phyloP scores from a whole-genome alignment of 2,329 filamentous ascomycete genomes.

The Clarireedia hainanense region DNA sequence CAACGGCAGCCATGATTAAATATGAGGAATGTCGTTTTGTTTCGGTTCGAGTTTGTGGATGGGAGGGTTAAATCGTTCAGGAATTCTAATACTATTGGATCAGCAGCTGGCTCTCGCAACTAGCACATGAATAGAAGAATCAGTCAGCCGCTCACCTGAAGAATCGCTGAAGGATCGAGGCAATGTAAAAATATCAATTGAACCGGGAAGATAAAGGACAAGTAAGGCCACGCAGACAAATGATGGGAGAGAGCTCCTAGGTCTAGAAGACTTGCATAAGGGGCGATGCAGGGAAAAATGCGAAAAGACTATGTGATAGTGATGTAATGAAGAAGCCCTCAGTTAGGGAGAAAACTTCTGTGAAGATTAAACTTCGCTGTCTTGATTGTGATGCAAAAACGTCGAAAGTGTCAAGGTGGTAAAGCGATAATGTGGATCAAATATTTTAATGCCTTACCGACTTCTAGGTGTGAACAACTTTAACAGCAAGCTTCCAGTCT shows the following conservation, averaged over 20 bases:
- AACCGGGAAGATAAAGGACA: conserved; percentile 14
- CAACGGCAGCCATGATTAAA: conserved; percentile 23
- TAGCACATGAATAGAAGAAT: not conserved
- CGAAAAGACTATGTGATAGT: conserved; percentile 8
- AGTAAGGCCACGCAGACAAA: conserved; percentile 24
- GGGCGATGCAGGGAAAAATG: conserved; percentile 16
- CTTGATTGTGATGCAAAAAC: not conserved
- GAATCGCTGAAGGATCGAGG: conserved; percentile 3
- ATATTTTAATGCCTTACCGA: too few relatives aligned
- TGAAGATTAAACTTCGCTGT: not conserved
- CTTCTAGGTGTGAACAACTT: not conserved
- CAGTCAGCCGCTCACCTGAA: not conserved
- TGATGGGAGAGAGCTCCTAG: conserved; percentile 14
- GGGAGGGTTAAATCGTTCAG: not conserved
- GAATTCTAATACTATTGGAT: conserved; percentile 1
- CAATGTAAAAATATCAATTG: conserved; percentile 9
- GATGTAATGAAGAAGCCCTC: conserved; percentile 4
- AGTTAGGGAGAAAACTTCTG: not conserved
- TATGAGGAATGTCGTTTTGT: not conserved
- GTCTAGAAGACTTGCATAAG: conserved; percentile 21
- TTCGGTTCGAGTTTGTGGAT: conserved; percentile 1
- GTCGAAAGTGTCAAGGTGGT: conserved; percentile 4
- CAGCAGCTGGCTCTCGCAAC: not conserved
- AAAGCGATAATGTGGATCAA: not conserved
- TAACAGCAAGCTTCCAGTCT: too few relatives aligned